Evolutionary conservation across 78 protist species (phyloP).

Genomic region (Dictyostelium purpureum): DNA sequence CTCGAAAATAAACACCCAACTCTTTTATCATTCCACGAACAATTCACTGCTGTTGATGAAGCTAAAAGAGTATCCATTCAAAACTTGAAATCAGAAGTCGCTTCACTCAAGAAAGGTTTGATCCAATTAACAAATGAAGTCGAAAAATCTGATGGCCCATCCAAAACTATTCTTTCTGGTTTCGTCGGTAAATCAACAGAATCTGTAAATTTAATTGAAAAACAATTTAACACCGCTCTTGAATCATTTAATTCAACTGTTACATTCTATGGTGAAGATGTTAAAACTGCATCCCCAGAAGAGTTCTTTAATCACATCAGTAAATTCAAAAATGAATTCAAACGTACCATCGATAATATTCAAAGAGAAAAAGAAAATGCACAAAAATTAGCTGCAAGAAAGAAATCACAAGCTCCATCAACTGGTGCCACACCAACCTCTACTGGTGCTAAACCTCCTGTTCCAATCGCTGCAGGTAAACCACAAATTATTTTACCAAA

Average conservation of each 20-base stretch:
- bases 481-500: neutral
- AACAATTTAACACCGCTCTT: constrained; percentile 13
- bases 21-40: neutral
- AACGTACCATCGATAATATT: constrained; percentile 14
- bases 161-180: constrained; percentile 12
- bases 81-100: constrained; percentile 57
- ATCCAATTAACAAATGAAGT: constrained; percentile 52
- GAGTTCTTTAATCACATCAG: constrained; percentile 47
- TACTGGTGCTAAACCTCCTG: neutral
- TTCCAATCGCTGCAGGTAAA: neutral
- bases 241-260: constrained; percentile 13
- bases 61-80: constrained; percentile 64
- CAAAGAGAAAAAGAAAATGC: constrained; percentile 19
- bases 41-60: constrained; percentile 18
- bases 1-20: constrained; percentile 55
- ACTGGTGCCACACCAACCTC: neutral
- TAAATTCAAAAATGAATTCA: constrained; percentile 44
- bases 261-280: constrained; percentile 45
- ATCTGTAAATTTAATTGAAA: constrained; percentile 8
- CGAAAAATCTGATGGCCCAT: constrained; percentile 11
- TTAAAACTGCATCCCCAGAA: constrained; percentile 54
- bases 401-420: neutral
- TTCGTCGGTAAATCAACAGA: constrained; percentile 32
- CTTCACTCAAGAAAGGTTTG: constrained; percentile 35
- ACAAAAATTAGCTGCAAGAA: constrained; percentile 43